Base-by-base conservation (phyloP, 352 stramenopile species). In the Lagenidium giganteum region DNA sequence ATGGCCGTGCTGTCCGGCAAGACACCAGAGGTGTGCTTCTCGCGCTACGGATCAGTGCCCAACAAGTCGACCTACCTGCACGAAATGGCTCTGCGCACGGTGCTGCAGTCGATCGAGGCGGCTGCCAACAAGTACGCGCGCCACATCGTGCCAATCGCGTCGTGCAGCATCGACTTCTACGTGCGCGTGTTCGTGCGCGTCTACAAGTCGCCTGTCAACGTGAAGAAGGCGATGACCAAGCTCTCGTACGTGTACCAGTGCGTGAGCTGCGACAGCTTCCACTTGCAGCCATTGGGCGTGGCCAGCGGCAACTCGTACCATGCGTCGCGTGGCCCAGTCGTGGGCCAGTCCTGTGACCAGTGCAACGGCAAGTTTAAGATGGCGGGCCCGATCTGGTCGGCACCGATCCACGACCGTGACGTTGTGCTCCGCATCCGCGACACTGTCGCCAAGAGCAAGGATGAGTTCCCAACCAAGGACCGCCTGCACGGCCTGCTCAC, bases 161-260 rank as follows among this genome's bases (percentile, higher is more conserved):
- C 88, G 27, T 96, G 98, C 44, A 97, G 95, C 52, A 99, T 99
- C 61, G 95, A 98, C 47, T 99, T 99, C 62, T 99, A 99, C 75
- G 81, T 99, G 31, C 94, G 97, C 37, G 87, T 99, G 30, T 99
- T 99, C 73, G 96, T 99, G 13, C 93, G 97, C 48, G 95, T 99
- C 31, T 98, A 95, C 67, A 91, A 98, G 57, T 95, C 94, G 42
- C 96, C 96, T 16, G 77, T 89, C 13, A 96, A 97, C 54, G 94
- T 95, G 27, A 98, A 98, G 67, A 80, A 94, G 42, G 84, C 77
- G 9, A 93, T 95, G 80, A 95, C 81, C 34, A 95, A 95, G 68
- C 77, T 91, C 12, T 95, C 83, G 47, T 81, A 93, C 52, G 70
- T 87, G 8, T 95, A 73, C 50, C 81, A 91, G 78, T 98, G 93